phyloP scores from a whole-genome alignment of 2,329 filamentous ascomycete genomes.

The Knufia petricola region DNA sequence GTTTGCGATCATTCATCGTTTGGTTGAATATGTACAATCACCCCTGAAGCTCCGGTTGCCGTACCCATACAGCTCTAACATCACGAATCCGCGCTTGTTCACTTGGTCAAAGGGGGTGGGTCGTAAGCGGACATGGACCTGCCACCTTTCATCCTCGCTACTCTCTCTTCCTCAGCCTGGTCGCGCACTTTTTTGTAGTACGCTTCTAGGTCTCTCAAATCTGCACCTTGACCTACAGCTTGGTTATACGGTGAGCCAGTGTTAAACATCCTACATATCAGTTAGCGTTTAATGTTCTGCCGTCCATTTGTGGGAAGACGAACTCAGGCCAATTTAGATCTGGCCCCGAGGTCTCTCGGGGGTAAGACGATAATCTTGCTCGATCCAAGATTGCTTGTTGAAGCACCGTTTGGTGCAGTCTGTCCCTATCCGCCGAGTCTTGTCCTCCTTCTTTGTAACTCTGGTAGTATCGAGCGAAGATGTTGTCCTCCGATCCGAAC shows the following conservation, averaged over 20 bases:
- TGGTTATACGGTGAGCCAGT: constrained; percentile 55
- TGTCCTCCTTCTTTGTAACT: constrained; percentile 33
- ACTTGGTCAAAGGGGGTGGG: not conserved
- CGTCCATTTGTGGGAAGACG: constrained; percentile 23
- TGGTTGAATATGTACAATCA: too few species aligned
- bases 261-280: constrained; percentile 48
- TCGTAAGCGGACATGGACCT: constrained; percentile 37
- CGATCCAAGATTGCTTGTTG: constrained; percentile 55
- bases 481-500: constrained; percentile 16
- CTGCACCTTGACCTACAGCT: constrained; percentile 48
- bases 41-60: too few species aligned
- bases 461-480: constrained; percentile 15
- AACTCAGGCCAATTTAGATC: constrained; percentile 57
- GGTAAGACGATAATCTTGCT: constrained; percentile 46
- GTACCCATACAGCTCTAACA: not conserved
- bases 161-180: constrained; percentile 48
- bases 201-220: constrained; percentile 50
- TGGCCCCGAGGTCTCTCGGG: constrained; percentile 34
- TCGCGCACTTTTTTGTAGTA: constrained; percentile 52
- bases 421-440: constrained; percentile 44
- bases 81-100: not conserved
- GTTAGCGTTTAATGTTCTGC: constrained; percentile 15
- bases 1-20: too few species aligned
- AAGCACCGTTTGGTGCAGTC: constrained; percentile 49
- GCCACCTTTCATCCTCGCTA: constrained; percentile 34